Percentiles rank a stretch among this genome's conserved stretches.
Conservation (phyloP, 768 basidiomycete genomes). For the Leucogyrophana mollusca region DNA sequence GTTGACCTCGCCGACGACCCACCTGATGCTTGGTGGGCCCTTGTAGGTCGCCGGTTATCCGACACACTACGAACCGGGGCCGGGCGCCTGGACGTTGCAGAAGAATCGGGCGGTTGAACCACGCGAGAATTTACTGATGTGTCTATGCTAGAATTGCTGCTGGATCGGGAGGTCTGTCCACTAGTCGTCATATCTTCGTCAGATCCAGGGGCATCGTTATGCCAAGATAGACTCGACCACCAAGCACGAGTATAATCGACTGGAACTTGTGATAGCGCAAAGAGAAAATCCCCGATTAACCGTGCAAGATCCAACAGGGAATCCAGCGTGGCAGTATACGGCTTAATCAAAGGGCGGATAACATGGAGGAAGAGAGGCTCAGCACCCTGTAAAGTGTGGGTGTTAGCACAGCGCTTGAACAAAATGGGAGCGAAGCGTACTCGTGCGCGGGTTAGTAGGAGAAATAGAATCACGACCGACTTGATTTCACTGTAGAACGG, state of each 20-base stretch:
- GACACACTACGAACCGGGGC: slow-evolving; percentile 17
- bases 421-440: slow-evolving; percentile 37
- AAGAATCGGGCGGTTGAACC: slow-evolving; percentile 8
- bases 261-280: slow-evolving; percentile 41
- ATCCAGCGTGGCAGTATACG: slow-evolving; percentile 69
- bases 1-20: slow-evolving; percentile 3
- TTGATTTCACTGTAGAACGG: slow-evolving; percentile 88
- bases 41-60: slow-evolving; percentile 10
- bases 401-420: slow-evolving; percentile 7
- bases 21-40: slow-evolving; percentile 1
- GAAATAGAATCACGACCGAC: slow-evolving; percentile 66
- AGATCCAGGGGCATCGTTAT: slow-evolving; percentile 6
- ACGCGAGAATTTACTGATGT: slow-evolving; percentile 7
- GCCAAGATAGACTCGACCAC: slow-evolving; percentile 26
- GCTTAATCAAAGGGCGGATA: slow-evolving; percentile 75
- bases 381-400: slow-evolving; percentile 56
- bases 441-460: slow-evolving; percentile 72
- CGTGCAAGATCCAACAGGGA: slow-evolving; percentile 56
- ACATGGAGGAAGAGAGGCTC: slow-evolving; percentile 84
- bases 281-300: slow-evolving; percentile 63
- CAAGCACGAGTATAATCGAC: slow-evolving; percentile 32
- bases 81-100: slow-evolving; percentile 7
- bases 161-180: slow-evolving; percentile 4
- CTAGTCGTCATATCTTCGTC: slow-evolving; percentile 5
- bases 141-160: slow-evolving; percentile 13